These are phyloP conservation scores for Lyophyllum atratum DNA, from an alignment of 768 basidiomycete species.

Conservation along the genomic window DNA sequence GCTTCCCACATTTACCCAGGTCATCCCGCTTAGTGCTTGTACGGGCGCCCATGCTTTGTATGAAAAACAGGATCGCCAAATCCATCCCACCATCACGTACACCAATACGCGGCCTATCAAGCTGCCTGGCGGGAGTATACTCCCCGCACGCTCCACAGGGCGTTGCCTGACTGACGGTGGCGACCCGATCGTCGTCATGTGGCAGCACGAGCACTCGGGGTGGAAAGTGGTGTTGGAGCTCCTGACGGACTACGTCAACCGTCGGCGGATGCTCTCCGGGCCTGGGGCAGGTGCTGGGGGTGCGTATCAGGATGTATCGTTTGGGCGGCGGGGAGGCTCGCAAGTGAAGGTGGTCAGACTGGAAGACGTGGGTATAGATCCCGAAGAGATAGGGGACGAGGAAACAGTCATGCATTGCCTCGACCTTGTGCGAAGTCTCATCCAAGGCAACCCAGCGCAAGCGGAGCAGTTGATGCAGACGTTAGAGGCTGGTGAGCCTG, in stretches of 20 bases:
- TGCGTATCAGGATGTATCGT: constrained; percentile 54
- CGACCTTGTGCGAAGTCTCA: constrained; percentile 76
- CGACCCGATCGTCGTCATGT: constrained; percentile 70
- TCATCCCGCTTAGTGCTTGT: constrained; percentile 63
- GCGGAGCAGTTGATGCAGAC: constrained; percentile 67
- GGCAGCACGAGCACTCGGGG: constrained; percentile 82
- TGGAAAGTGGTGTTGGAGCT: constrained; percentile 88
- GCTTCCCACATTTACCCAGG: constrained; percentile 74
- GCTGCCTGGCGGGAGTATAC: constrained; percentile 73
- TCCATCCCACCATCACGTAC: constrained; percentile 57
- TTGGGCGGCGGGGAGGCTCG: constrained; percentile 43
- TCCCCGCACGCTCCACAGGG: constrained; percentile 69
- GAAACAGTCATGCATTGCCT: constrained; percentile 69
- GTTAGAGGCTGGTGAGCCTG: constrained; percentile 58
- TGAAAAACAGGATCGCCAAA: constrained; percentile 67
- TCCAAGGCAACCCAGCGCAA: constrained; percentile 68
- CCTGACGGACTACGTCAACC: constrained; percentile 72
- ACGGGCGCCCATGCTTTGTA: constrained; percentile 72
- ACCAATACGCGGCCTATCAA: constrained; percentile 65
- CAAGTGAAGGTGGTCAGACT: constrained; percentile 49
- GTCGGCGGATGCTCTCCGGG: constrained; percentile 46
- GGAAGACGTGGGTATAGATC: constrained; percentile 75
- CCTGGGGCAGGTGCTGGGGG: constrained; percentile 27
- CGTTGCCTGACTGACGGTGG: constrained; percentile 73
- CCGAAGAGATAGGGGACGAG: constrained; percentile 62